Conservation (phyloP, 1,284 basidiomycete genomes). For the Leccinum colubrinum region DNA sequence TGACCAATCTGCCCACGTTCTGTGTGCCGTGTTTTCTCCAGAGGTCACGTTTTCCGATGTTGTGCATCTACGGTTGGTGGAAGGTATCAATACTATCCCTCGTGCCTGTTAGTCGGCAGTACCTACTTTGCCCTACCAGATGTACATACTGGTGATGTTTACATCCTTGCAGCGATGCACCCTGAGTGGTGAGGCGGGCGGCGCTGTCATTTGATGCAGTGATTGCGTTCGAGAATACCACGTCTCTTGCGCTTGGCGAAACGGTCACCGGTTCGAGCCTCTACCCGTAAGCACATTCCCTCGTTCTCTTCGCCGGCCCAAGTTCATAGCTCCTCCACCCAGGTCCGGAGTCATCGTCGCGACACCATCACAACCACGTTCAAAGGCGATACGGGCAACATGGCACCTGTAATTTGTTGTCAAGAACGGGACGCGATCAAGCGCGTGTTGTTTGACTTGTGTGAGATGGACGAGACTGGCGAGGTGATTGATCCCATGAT, state of each 20-base stretch:
- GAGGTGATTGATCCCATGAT: slow-evolving; percentile 45
- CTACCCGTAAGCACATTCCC: slow-evolving; percentile 57
- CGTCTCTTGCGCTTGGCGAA: slow-evolving; percentile 86
- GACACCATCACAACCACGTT: slow-evolving; percentile 74
- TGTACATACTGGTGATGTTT: background rate
- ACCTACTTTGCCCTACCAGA: slow-evolving; percentile 26
- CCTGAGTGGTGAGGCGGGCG: slow-evolving; percentile 65
- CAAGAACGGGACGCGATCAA: slow-evolving; percentile 72
- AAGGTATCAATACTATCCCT: slow-evolving; percentile 82
- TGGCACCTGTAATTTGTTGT: slow-evolving; percentile 82
- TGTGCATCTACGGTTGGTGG: slow-evolving; percentile 68
- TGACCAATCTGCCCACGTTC: slow-evolving; percentile 49
- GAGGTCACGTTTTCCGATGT: slow-evolving; percentile 83
- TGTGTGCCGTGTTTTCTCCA: slow-evolving; percentile 87
- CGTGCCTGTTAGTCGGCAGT: slow-evolving; percentile 63
- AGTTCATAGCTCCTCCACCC: slow-evolving; percentile 26
- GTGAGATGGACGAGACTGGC: slow-evolving; percentile 80
- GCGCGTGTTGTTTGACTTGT: slow-evolving; percentile 75
- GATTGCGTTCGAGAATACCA: slow-evolving; percentile 86
- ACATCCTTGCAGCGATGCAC: slow-evolving; percentile 47
- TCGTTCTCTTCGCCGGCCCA: background rate
- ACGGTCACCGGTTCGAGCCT: slow-evolving; percentile 83
- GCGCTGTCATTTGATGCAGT: slow-evolving; percentile 81
- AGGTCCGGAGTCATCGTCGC: slow-evolving; percentile 76
- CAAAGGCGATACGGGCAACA: slow-evolving; percentile 81